Evolutionary conservation across 2,329 filamentous ascomycete species (phyloP).

Genomic region (Metarhizium album): DNA sequence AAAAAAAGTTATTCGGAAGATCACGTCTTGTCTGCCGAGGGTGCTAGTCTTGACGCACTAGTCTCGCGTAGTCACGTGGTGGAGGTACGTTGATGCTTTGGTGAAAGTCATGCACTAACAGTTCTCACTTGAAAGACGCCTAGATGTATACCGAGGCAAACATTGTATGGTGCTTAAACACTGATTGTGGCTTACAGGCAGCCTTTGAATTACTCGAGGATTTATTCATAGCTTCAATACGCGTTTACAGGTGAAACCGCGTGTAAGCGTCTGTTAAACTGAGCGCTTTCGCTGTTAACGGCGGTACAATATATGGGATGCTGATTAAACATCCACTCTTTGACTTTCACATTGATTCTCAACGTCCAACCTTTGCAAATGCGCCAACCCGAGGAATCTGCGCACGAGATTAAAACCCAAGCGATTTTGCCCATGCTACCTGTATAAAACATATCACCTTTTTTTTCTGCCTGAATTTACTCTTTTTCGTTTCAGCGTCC

Average conservation of each 20-base stretch:
- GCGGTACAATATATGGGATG: no score
- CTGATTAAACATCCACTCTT: background rate
- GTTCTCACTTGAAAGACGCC: no score
- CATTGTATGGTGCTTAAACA: no score
- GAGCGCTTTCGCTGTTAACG: no score
- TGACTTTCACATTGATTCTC: background rate
- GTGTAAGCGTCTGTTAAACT: no score
- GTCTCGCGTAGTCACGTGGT: slow-evolving; percentile 19
- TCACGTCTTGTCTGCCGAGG: background rate
- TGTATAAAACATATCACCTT: background rate
- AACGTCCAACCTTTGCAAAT: background rate
- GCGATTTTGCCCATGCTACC: background rate
- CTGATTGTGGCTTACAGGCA: no score
- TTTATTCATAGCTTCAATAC: no score
- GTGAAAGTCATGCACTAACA: no score
- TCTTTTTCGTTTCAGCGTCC: background rate
- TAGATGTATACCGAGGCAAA: no score
- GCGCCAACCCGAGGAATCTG: background rate
- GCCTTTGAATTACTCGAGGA: no score
- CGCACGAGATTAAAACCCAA: background rate
- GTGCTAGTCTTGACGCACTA: background rate
- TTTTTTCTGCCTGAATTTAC: background rate
- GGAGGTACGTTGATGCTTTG: slow-evolving; percentile 1
- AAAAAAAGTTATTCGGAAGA: background rate
- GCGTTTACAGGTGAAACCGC: no score